Base-by-base conservation (phyloP, 1,284 basidiomycete genomes). In the Fomes fomentarius region DNA sequence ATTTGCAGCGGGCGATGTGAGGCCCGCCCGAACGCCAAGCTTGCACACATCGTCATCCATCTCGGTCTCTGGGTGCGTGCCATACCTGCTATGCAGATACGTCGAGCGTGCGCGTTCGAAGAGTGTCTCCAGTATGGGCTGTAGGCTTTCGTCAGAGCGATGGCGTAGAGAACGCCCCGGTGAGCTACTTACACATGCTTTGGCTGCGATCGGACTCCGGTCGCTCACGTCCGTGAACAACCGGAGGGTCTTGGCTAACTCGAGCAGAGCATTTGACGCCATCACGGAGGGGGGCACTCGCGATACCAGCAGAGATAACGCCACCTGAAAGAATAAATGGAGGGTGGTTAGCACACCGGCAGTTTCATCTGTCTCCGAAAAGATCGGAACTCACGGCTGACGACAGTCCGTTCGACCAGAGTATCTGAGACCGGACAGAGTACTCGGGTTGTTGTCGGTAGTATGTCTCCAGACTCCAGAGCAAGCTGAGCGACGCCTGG, bases 331-430 rank as follows among this genome's bases (percentile, higher is more conserved):
- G 15, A 19, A 19, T 10, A 19, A 40, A 15, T 31, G 17, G 34
- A 43, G 22, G 12, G 28, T 50, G 30, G 43, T 61, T 41, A 61
- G 54, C 22, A 38, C 51, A 57, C 21, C 21, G 39, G 24, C 38
- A 22, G 52, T 31, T 38, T 37, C 11, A 35, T 37, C 6, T 54
- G 39, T 40, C 35, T 40, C 40, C 30, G 46, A 49, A 25, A 38
- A 47, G 35, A 28, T 44, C 47, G 47, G 40, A 35, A 72, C 80
- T 57, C 62, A 85, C 84, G 57, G 82, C 82, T 31, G 83, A 80
- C 8, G 82, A 83, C 61, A 89, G 84, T 10, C 79, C 81, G 66
- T 78, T 84, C 1, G 81, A 82, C 87, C 87, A 90, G 66, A 83
- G 78, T 10, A 76, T 69, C 80, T 84, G 83, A 56, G 81, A 82